Base-by-base conservation (phyloP, 495 filamentous ascomycete genomes). In the Margaritispora aquatica region DNA sequence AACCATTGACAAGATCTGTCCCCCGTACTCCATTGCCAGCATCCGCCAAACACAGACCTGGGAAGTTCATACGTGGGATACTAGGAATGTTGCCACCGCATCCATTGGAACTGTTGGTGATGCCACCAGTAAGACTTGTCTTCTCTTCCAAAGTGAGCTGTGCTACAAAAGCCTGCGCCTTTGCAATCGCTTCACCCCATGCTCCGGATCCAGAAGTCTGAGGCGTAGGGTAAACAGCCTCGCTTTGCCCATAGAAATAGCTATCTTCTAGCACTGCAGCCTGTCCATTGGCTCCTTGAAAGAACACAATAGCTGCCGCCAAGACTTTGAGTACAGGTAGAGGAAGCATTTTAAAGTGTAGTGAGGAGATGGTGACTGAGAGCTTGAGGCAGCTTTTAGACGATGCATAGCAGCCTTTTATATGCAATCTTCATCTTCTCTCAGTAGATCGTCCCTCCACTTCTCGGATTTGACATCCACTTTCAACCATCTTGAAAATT, bases 71-170 rank as follows among this genome's bases (percentile, higher is more conserved):
- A 9, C 84, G 73, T 0, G 77, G 74, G 24, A 86, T 72, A 5
- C 73, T 15, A 8, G 38, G 26, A 36, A 52, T 67, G 7, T 38
- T 41, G 1, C 65, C 65, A 22, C 60, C 60, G 46, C 65, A 67
- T 9, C 65, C 65, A 22, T 26, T 63, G n/a, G 47, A 11, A 5
- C 10, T 26, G n/a, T n/a, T 50, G 5, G 10, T 2, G 8, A 26
- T 50, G 5, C 47, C 47, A 17, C 4, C 4, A 10, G 47, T 50
- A 26, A 50, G 47, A n/a, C n/a, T 50, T 23, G 47, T 55, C 70
- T 86, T 87, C 59, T 88, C 83, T 11, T 81, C 79, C 10, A 79
- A 65, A 1, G 81, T 83, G 70, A 88, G 73, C 55, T 82, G 72
- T 1, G 71, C 69, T 1, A 87, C 84, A 23, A 87, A 66, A 0